These are phyloP conservation scores for Dalechampia spathulata DNA, from an alignment of 441 rosid species.

Conservation along the genomic window DNA sequence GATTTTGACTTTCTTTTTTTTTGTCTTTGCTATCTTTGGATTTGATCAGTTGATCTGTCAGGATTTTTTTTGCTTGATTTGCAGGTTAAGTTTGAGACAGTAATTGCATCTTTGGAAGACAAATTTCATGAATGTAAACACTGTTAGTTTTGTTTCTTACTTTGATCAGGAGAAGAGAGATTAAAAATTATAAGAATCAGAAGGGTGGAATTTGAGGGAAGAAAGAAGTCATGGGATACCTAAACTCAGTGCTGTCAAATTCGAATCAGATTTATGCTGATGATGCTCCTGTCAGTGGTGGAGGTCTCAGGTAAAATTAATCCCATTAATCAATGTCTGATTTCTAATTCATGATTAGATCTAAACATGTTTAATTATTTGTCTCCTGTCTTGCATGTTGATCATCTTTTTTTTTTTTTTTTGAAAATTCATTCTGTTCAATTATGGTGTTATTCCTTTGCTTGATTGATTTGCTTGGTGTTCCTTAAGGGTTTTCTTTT, in stretches of 20 bases:
- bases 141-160: background rate
- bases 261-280: slow-evolving; percentile 69
- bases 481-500: too few species aligned
- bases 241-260: slow-evolving; percentile 65
- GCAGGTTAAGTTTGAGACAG: too few species aligned
- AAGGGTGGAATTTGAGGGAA: slow-evolving; percentile 17
- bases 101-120: too few species aligned
- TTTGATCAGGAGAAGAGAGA: too few species aligned
- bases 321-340: too few species aligned
- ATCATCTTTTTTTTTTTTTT: background rate
- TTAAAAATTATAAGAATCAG: background rate
- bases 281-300: slow-evolving; percentile 81
- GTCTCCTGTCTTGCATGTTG: background rate
- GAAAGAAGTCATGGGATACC: slow-evolving; percentile 55
- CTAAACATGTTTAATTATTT: background rate
- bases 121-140: too few species aligned
- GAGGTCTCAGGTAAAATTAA: slow-evolving; percentile 67
- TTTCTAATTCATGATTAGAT: slow-evolving; percentile 1
- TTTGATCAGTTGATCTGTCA: too few species aligned
- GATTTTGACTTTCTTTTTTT: too few species aligned
- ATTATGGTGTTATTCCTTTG: background rate
- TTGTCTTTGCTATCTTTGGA: too few species aligned
- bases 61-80: too few species aligned
- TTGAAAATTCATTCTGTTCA: background rate
- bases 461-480: background rate